phyloP scores from a whole-genome alignment of 768 basidiomycete genomes.

The Auricularia sp. region DNA sequence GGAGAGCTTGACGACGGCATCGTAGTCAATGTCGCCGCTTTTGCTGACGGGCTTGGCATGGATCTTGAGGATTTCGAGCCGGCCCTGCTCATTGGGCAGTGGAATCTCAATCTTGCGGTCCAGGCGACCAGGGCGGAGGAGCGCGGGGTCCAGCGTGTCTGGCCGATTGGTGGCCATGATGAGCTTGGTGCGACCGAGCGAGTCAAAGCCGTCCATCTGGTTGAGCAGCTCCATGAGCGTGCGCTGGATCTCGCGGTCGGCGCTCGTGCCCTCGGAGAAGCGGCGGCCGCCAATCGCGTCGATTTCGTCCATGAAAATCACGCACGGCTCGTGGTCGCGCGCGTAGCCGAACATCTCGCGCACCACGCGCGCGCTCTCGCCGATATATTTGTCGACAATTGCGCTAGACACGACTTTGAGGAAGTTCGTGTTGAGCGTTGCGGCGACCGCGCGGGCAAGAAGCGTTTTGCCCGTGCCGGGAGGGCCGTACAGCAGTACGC shows the following conservation, averaged over 20 bases:
- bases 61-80: slow-evolving; percentile 95
- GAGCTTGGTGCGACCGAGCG: slow-evolving; percentile 86
- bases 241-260: slow-evolving; percentile 96
- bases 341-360: slow-evolving; percentile 99
- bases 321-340: slow-evolving; percentile 93
- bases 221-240: slow-evolving; percentile 99
- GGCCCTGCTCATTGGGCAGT: slow-evolving; percentile 92
- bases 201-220: slow-evolving; percentile 99
- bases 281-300: slow-evolving; percentile 93
- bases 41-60: slow-evolving; percentile 93
- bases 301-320: slow-evolving; percentile 98
- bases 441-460: slow-evolving; percentile 91
- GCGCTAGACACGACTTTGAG: slow-evolving; percentile 97
- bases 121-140: slow-evolving; percentile 89
- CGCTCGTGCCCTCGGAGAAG: slow-evolving; percentile 92
- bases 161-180: slow-evolving; percentile 99
- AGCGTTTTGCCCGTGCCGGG: slow-evolving; percentile 96
- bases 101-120: slow-evolving; percentile 98
- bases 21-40: slow-evolving; percentile 91
- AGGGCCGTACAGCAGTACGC: slow-evolving; percentile 91
- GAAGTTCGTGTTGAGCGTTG: slow-evolving; percentile 91
- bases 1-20: slow-evolving; percentile 94
- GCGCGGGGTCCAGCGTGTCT: slow-evolving; percentile 93
- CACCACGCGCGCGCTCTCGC: slow-evolving; percentile 91
- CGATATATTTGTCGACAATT: slow-evolving; percentile 97